Evolutionary conservation across 176 grass and related monocot species (phyloP).

Genomic region (Hordeum marinum): DNA sequence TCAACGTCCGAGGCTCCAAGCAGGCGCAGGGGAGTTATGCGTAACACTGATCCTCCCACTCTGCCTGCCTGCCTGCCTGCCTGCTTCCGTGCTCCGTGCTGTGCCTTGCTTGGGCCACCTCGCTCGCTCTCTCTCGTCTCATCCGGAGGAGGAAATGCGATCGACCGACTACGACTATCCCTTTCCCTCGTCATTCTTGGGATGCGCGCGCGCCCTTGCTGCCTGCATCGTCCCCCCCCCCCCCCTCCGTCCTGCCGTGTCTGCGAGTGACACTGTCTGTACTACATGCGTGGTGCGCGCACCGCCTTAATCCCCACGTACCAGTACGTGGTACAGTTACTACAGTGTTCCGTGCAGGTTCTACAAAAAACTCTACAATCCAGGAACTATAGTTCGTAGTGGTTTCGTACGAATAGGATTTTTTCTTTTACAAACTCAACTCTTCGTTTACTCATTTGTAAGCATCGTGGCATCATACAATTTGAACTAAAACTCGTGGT

Average conservation of each 20-base stretch:
- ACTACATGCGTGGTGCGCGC: not conserved
- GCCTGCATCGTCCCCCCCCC: not conserved
- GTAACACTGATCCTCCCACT: slow-evolving; percentile 23
- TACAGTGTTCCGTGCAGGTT: no score
- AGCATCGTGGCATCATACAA: no score
- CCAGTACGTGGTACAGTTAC: not conserved
- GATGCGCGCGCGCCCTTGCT: not conserved
- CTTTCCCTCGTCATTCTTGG: slow-evolving; percentile 29
- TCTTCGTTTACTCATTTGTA: no score
- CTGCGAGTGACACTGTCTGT: not conserved
- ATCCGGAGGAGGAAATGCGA: slow-evolving; percentile 27
- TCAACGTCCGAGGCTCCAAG: slow-evolving; percentile 28
- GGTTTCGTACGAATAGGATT: no score
- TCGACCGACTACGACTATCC: not conserved
- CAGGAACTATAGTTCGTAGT: no score
- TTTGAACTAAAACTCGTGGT: no score
- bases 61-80: slow-evolving; percentile 7
- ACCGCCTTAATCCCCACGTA: not conserved
- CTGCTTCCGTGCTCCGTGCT: no score
- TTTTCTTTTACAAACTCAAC: not conserved
- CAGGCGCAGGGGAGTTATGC: not conserved
- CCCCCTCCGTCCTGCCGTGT: not conserved
- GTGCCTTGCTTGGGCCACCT: not conserved
- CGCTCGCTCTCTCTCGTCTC: not conserved
- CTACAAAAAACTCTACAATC: no score